Percentiles rank a stretch among this genome's conserved stretches.
These are phyloP conservation scores for Arabidopsis suecica DNA, from an alignment of 345 rosid genomes.

Conservation along the genomic window DNA sequence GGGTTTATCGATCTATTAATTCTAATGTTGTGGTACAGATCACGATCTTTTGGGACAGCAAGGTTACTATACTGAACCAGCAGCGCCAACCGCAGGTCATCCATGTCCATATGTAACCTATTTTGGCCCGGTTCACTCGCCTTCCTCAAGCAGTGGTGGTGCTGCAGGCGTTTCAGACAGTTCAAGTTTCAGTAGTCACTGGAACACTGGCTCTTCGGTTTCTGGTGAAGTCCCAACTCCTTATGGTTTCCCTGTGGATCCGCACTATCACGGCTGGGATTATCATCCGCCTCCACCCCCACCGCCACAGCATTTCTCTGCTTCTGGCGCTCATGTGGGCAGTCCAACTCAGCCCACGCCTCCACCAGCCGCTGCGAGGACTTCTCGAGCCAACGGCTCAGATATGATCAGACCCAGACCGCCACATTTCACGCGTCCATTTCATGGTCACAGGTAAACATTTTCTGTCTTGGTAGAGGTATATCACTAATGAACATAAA, in stretches of 20 bases:
- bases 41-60: conserved; percentile 73
- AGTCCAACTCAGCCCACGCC: conserved; percentile 65
- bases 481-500: not conserved
- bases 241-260: conserved; percentile 81
- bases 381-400: conserved; percentile 57
- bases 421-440: conserved; percentile 78
- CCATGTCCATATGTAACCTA: conserved; percentile 94
- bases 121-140: conserved; percentile 82
- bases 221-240: conserved; percentile 75
- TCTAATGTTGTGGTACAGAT: conserved; percentile 60
- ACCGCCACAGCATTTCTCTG: conserved; percentile 62
- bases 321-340: conserved; percentile 58
- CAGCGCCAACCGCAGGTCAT: conserved; percentile 73
- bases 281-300: conserved; percentile 48
- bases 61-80: conserved; percentile 64
- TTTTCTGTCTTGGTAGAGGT: conserved; percentile 17
- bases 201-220: conserved; percentile 73
- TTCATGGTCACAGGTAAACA: conserved; percentile 81
- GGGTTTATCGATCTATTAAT: conserved; percentile 25
- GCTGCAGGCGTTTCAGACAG: conserved; percentile 73
- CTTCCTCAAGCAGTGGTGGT: conserved; percentile 72
- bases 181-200: conserved; percentile 62
- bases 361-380: conserved; percentile 63
- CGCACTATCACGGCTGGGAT: conserved; percentile 61
- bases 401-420: conserved; percentile 65